Conservation (phyloP, 2,329 filamentous ascomycete species). For the Botryotinia globosa region DNA sequence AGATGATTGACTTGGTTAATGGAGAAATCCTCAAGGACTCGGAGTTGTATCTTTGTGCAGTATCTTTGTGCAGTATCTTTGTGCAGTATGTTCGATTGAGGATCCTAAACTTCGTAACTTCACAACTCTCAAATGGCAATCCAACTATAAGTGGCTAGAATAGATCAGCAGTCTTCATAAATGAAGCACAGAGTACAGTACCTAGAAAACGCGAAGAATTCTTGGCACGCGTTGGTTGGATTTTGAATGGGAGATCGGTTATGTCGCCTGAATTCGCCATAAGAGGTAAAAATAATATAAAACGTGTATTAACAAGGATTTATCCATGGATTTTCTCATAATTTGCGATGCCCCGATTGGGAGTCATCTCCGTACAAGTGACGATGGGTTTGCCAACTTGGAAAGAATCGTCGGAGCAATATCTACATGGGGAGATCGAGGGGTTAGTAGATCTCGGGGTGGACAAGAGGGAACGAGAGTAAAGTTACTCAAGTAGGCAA, state of each 20-base stretch:
- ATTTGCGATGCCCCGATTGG: background rate
- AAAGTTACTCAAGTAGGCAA: background rate
- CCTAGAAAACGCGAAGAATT: constrained; percentile 7
- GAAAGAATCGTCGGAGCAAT: background rate
- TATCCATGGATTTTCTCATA: background rate
- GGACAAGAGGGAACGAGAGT: background rate
- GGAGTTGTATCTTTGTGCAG: background rate
- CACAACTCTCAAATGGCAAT: background rate
- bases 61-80: background rate
- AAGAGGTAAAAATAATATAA: constrained; percentile 4
- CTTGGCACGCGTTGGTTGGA: background rate
- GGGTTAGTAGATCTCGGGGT: background rate
- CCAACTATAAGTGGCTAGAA: background rate
- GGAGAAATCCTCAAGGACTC: background rate
- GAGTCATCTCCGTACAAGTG: background rate
- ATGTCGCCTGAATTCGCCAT: constrained; percentile 1
- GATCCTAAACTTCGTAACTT: background rate
- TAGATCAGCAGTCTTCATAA: background rate
- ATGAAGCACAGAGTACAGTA: background rate
- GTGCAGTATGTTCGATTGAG: background rate
- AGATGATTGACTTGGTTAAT: background rate
- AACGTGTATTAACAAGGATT: background rate
- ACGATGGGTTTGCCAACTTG: background rate
- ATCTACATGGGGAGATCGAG: background rate
- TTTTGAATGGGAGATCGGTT: background rate